phyloP scores from a whole-genome alignment of 2,329 filamentous ascomycete genomes.

The Pestalotiopsis fici region DNA sequence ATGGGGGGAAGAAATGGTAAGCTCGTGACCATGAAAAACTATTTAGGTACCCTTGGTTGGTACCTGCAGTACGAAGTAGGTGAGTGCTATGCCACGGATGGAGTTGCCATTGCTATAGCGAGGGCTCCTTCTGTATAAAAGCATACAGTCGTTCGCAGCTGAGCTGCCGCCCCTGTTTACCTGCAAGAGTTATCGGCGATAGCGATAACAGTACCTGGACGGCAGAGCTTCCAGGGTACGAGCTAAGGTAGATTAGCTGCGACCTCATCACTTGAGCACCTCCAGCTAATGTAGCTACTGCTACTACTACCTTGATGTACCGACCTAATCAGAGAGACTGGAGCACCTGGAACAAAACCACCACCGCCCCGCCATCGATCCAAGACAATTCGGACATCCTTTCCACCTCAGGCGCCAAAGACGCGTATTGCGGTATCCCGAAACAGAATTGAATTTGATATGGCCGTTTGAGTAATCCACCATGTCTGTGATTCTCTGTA shows the following conservation, averaged over 20 bases:
- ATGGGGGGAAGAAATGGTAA: neutral
- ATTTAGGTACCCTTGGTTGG: no score
- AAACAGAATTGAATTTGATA: neutral
- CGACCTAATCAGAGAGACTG: no score
- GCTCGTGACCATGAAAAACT: no score
- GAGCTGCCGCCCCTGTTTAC: neutral
- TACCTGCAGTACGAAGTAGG: no score
- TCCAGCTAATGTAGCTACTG: no score
- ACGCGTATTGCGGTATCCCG: neutral
- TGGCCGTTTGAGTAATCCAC: slow-evolving; percentile 10
- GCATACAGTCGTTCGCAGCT: no score
- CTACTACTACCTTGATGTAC: no score
- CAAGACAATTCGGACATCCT: neutral
- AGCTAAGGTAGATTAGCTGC: neutral
- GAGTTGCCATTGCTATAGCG: no score
- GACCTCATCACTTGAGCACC: no score
- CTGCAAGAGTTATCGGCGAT: neutral
- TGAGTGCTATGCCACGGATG: no score
- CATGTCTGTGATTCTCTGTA: slow-evolving; percentile 66
- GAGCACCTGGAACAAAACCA: neutral
- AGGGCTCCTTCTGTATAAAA: no score
- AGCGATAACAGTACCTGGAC: neutral
- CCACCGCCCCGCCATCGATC: neutral
- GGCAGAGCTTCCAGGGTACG: neutral
- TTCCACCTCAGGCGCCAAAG: neutral